Conservation (phyloP, 352 stramenopile species). For the Pythium apleroticum region DNA sequence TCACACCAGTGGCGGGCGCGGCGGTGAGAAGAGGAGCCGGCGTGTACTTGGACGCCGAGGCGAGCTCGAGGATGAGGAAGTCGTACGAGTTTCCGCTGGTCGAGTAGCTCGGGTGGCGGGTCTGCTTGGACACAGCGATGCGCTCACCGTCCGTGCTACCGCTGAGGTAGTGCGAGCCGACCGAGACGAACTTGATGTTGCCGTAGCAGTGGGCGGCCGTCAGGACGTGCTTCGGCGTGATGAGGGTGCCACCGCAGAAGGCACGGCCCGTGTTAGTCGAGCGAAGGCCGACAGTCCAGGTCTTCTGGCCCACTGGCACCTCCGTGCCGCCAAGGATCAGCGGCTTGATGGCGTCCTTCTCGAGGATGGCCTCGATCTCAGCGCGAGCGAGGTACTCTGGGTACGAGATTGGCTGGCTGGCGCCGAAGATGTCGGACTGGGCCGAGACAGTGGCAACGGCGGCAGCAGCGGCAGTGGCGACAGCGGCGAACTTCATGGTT, state of each 20-base stretch:
- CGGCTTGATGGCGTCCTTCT: constrained; percentile 20
- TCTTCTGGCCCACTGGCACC: constrained; percentile 40
- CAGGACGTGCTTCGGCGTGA: constrained; percentile 44
- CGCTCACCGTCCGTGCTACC: constrained; percentile 43
- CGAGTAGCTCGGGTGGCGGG: constrained; percentile 20
- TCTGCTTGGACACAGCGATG: constrained; percentile 13
- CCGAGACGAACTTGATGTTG: constrained; percentile 40
- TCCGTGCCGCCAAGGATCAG: constrained; percentile 52
- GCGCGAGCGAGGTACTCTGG: not conserved
- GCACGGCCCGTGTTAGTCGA: constrained; percentile 6
- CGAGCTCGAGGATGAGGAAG: constrained; percentile 46
- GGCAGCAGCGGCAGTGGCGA: not conserved
- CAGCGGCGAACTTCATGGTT: not conserved
- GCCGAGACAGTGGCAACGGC: not conserved
- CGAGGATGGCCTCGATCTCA: not conserved
- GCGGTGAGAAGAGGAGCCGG: constrained; percentile 4
- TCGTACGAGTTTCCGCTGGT: constrained; percentile 33
- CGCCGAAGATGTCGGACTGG: not conserved
- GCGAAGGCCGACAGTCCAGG: constrained; percentile 32
- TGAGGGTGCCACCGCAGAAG: constrained; percentile 45
- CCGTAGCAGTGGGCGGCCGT: constrained; percentile 49
- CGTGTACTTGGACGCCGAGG: constrained; percentile 5
- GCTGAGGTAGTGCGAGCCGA: constrained; percentile 58
- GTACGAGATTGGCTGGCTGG: not conserved
- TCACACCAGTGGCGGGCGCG: constrained; percentile 3